Percentiles rank a stretch among this genome's conserved stretches.
Evolutionary conservation across 1,284 basidiomycete genomes (phyloP).

Genomic region (Austroboletus novae-zelandiae): DNA sequence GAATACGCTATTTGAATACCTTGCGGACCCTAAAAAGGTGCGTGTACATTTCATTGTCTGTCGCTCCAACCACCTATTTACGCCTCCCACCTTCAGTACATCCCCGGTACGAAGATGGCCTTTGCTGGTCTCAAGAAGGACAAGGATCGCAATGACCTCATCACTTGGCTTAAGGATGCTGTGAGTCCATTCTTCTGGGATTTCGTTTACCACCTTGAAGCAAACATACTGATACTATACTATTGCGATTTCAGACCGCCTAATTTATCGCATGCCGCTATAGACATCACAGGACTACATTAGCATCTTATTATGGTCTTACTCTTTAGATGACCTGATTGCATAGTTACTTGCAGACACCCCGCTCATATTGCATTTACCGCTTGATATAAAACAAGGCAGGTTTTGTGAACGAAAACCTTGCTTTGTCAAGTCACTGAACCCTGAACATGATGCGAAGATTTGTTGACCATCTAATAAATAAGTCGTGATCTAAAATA

Average conservation of each 20-base stretch:
- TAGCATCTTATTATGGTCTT: slow-evolving; percentile 25
- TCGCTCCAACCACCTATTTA: not conserved
- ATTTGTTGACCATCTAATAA: not conserved
- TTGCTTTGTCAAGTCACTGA: too few species aligned
- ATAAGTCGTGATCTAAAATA: not conserved
- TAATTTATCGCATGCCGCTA: slow-evolving; percentile 21
- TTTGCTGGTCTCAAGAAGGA: slow-evolving; percentile 98
- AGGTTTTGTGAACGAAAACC: not conserved
- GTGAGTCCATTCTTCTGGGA: slow-evolving; percentile 38
- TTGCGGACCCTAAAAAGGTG: slow-evolving; percentile 96
- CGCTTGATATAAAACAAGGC: not conserved
- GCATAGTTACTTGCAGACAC: slow-evolving; percentile 23
- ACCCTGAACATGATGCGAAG: too few species aligned
- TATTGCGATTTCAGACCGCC: slow-evolving; percentile 16
- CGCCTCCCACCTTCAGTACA: slow-evolving; percentile 57
- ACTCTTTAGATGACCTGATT: slow-evolving; percentile 32
- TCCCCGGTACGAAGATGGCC: slow-evolving; percentile 97
- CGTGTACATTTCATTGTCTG: slow-evolving; percentile 11
- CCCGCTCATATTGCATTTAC: slow-evolving; percentile 30
- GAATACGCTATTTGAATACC: slow-evolving; percentile 90
- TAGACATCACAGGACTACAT: slow-evolving; percentile 18
- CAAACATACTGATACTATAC: slow-evolving; percentile 1
- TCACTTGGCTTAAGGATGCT: slow-evolving; percentile 73
- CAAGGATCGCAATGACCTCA: slow-evolving; percentile 91
- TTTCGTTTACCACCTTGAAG: not conserved